Base-by-base conservation (phyloP, 176 grass and related monocot species). In the Musa schizocarpa region DNA sequence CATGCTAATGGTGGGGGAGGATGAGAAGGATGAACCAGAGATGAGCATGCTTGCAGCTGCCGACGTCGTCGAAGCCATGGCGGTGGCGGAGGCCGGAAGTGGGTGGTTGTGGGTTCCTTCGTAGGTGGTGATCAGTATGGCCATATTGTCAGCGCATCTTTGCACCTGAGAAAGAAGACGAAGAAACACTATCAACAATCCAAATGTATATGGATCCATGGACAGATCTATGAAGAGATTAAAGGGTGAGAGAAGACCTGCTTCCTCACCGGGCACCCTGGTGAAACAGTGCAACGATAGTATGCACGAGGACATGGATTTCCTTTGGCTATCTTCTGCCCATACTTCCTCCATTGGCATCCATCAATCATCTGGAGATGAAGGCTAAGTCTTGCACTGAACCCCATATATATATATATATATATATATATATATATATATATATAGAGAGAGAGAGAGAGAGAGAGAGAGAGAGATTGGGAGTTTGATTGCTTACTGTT, bases 51-150 rank as follows among this genome's bases (percentile, higher is more conserved):
- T 80, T 1, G 79, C 96, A 0, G 96, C 96, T 17, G 96, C 91
- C 2, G 81, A 75, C 19, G 85, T 99, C 7, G 91, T 85, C 23
- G 91, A 95, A 10, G 91, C 96, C 91, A 99, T 88, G 20, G 91
- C 88, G 0, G 81, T 81, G 1, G 96, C 96, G 7, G 86, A 49
- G 2, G 81, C 65, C 26, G 96, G 84, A 23, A 99, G 84, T 3
- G 77, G 85, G 80, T 99, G 96, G 86, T 78, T 99, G 88, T 99
- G 96, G 27, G 57, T 57, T 13, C 96, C 91, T 86, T 99, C 96
- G 79, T 99, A 99, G 13, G 88, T 99, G 65, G 86, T 95, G 81
- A 92, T 99, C 54, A 99, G 78, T 78, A 99, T 95, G 53, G 96
- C 72, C 77, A 72, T 74, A 86, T 99, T 91, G 21, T 95, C 96